Evolutionary conservation across 2,329 filamentous ascomycete species (phyloP).

Genomic region (Chaetomiaceae sp.): DNA sequence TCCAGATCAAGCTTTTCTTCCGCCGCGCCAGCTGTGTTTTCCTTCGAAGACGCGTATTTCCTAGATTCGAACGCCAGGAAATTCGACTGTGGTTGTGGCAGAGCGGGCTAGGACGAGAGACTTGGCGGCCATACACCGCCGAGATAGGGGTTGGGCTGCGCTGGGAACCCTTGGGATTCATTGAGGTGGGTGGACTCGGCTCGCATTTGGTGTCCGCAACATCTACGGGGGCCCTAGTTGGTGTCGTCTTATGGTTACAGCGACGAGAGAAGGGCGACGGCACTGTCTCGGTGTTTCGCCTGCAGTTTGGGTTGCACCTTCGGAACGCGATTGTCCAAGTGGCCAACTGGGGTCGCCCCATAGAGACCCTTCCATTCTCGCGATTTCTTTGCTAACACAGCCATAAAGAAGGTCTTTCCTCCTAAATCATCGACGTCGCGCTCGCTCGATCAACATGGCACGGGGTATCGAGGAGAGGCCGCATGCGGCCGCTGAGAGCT

Average conservation of each 20-base stretch:
- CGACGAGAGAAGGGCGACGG: neutral
- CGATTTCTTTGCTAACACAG: too few relatives aligned
- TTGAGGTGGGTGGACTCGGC: slow-evolving; percentile 19
- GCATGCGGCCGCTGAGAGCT: slow-evolving; percentile 34
- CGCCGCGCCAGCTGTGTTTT: slow-evolving; percentile 14
- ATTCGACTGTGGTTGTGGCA: slow-evolving; percentile 6
- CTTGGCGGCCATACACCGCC: slow-evolving; percentile 20
- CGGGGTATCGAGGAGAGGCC: slow-evolving; percentile 33
- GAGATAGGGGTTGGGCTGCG: slow-evolving; percentile 24
- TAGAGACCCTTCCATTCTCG: too few relatives aligned
- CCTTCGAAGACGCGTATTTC: slow-evolving; percentile 12
- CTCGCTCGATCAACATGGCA: slow-evolving; percentile 27
- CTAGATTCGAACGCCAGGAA: slow-evolving; percentile 5
- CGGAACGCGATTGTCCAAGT: neutral
- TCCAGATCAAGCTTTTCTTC: slow-evolving; percentile 5
- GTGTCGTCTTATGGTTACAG: neutral
- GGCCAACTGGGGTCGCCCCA: neutral
- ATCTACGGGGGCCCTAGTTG: too few relatives aligned
- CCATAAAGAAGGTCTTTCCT: too few relatives aligned
- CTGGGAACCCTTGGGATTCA: slow-evolving; percentile 14
- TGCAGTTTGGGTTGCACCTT: slow-evolving; percentile 5
- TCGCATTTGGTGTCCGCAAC: neutral
- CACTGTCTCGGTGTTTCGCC: neutral
- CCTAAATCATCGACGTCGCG: neutral
- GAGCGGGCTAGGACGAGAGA: slow-evolving; percentile 13